These are phyloP conservation scores for Rutstroemia sp. DNA, from an alignment of 2,329 filamentous ascomycete genomes.

Conservation along the genomic window DNA sequence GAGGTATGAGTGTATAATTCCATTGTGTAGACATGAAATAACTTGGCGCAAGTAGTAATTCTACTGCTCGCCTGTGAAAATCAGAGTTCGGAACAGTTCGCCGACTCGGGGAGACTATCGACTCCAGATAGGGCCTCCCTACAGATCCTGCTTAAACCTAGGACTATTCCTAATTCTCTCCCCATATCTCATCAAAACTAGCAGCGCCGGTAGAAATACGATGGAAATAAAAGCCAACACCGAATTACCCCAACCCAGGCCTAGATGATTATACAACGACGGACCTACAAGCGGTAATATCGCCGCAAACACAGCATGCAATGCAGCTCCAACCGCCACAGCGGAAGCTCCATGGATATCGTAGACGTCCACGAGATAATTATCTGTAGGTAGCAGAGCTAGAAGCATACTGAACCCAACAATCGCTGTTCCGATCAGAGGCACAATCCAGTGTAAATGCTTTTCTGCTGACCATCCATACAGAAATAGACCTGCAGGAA, in stretches of 20 bases:
- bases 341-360: constrained; percentile 32
- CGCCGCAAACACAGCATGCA: constrained; percentile 38
- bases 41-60: too few relatives aligned
- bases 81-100: too few relatives aligned
- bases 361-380: constrained; percentile 39
- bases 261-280: constrained; percentile 34
- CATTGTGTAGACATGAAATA: too few relatives aligned
- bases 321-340: constrained; percentile 32
- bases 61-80: too few relatives aligned
- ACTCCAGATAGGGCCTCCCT: too few relatives aligned
- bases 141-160: not conserved
- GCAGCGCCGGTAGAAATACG: constrained; percentile 38
- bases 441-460: constrained; percentile 35
- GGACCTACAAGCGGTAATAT: constrained; percentile 43
- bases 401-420: constrained; percentile 37
- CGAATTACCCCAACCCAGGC: constrained; percentile 39
- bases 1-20: too few relatives aligned
- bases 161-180: constrained; percentile 31
- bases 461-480: constrained; percentile 39
- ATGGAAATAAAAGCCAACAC: constrained; percentile 41
- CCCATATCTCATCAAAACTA: constrained; percentile 36
- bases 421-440: constrained; percentile 32
- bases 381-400: constrained; percentile 33
- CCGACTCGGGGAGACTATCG: too few relatives aligned
- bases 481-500: constrained; percentile 41